Percentiles rank a stretch among this genome's conserved stretches.
phyloP scores from a whole-genome alignment of 78 protist species.

The Parvularia atlantis region DNA sequence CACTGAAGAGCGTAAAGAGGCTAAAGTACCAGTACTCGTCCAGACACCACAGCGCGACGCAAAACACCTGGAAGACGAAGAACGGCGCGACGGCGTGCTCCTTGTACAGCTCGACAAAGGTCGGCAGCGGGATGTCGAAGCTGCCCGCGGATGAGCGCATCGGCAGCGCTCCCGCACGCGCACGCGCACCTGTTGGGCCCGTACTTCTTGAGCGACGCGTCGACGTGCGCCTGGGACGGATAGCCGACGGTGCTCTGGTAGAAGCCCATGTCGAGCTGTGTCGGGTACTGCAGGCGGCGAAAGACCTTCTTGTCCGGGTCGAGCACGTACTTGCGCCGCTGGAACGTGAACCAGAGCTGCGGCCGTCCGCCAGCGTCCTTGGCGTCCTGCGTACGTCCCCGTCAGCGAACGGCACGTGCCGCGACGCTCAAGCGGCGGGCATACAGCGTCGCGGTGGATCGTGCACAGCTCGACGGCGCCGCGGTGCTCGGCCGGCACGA shows the following conservation, averaged over 20 bases:
- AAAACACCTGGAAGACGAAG: constrained; percentile 94
- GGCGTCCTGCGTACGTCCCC: neutral
- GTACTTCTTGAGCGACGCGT: too few relatives aligned
- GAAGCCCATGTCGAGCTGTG: neutral
- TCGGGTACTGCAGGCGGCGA: neutral
- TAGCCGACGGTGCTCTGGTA: neutral
- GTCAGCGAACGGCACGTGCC: neutral
- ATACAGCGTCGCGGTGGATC: neutral
- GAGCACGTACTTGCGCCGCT: constrained; percentile 28
- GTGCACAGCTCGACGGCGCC: neutral
- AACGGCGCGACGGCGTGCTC: constrained; percentile 97
- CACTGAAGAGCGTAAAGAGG: constrained; percentile 86
- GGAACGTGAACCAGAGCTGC: constrained; percentile 28
- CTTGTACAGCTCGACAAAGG: constrained; percentile 65
- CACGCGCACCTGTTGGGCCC: too few relatives aligned
- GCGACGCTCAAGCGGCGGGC: neutral
- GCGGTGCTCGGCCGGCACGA: neutral
- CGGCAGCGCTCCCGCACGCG: too few relatives aligned
- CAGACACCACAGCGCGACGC: constrained; percentile 88
- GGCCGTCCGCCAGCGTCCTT: neutral
- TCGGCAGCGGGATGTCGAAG: constrained; percentile 80
- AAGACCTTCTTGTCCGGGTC: constrained; percentile 20
- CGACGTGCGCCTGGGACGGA: neutral
- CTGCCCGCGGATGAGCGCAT: neutral
- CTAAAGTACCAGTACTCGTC: constrained; percentile 88